These are phyloP conservation scores for Pythium periplocum DNA, from an alignment of 352 stramenopile genomes.

Conservation along the genomic window DNA sequence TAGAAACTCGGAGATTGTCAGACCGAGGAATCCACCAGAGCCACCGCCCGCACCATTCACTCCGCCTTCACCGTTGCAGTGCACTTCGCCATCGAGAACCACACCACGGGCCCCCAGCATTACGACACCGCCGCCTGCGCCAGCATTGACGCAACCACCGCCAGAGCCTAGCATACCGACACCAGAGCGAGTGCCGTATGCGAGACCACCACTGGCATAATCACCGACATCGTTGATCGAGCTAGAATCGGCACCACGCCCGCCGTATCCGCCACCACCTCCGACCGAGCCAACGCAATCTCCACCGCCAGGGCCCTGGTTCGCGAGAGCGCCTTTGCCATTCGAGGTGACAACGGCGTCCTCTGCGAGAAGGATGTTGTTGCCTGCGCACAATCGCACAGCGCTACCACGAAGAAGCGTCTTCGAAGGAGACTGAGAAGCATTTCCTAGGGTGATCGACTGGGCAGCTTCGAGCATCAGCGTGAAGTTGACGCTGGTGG, in stretches of 20 bases:
- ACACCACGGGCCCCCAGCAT: constrained; percentile 54
- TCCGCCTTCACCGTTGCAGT: constrained; percentile 60
- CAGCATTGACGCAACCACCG: constrained; percentile 60
- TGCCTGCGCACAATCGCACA: constrained; percentile 51
- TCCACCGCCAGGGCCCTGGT: constrained; percentile 58
- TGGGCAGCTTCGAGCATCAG: constrained; percentile 39
- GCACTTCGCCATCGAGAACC: constrained; percentile 63
- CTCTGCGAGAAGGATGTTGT: constrained; percentile 36
- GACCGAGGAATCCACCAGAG: constrained; percentile 63
- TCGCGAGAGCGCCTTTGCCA: constrained; percentile 52
- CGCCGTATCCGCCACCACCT: constrained; percentile 64
- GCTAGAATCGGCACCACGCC: constrained; percentile 63
- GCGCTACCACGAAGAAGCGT: constrained; percentile 39
- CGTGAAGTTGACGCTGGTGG: constrained; percentile 54
- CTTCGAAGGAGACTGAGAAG: constrained; percentile 8
- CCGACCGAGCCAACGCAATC: constrained; percentile 53
- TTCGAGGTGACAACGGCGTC: constrained; percentile 47
- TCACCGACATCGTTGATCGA: constrained; percentile 42
- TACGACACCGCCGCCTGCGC: constrained; percentile 61
- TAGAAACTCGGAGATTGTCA: constrained; percentile 55
- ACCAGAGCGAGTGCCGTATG: constrained; percentile 62
- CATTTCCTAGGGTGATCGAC: constrained; percentile 50
- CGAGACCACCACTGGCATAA: constrained; percentile 54
- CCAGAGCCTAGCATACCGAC: constrained; percentile 67
- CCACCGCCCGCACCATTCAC: constrained; percentile 56